Percentiles rank a stretch among this genome's conserved stretches.
phyloP scores from a whole-genome alignment of 1,139 yeast species.

The Debaryomyces sp. region DNA sequence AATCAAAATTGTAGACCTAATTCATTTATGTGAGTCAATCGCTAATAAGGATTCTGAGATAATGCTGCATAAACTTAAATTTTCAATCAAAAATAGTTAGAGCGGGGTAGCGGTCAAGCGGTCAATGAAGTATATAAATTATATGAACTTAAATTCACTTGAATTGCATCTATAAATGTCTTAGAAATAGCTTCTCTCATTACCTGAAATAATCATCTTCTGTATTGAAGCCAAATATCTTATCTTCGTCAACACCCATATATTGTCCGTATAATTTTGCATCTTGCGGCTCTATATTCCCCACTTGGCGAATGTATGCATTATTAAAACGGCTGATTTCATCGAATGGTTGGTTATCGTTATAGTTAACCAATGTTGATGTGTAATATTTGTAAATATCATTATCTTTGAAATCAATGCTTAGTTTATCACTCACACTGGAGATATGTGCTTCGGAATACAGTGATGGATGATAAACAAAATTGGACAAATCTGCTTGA shows the following conservation, averaged over 20 bases:
- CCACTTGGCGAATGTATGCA: constrained; percentile 15
- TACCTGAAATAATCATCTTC: constrained; percentile 35
- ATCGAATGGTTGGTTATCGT: constrained; percentile 11
- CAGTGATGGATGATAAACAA: background rate
- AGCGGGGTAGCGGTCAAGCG: background rate
- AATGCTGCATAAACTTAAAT: background rate
- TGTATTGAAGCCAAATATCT: constrained; percentile 23
- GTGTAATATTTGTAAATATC: constrained; percentile 12
- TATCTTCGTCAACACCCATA: constrained; percentile 30
- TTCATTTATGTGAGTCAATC: background rate
- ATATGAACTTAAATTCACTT: background rate
- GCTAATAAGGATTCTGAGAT: background rate
- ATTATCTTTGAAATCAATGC: constrained; percentile 2
- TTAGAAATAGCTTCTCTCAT: background rate
- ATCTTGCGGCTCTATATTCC: constrained; percentile 18
- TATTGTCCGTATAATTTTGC: constrained; percentile 26
- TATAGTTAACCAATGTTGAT: background rate
- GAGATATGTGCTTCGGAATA: background rate
- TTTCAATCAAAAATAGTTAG: background rate
- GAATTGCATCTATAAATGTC: background rate
- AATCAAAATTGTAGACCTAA: background rate
- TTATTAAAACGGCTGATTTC: constrained; percentile 21
- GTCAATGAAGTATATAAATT: background rate
- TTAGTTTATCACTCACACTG: constrained; percentile 6
- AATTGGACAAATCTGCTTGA: constrained; percentile 7